Percentiles rank a stretch among this genome's conserved stretches.
Evolutionary conservation across 202 grass and related monocot genomes (phyloP).

Genomic region (Digitaria exilis): DNA sequence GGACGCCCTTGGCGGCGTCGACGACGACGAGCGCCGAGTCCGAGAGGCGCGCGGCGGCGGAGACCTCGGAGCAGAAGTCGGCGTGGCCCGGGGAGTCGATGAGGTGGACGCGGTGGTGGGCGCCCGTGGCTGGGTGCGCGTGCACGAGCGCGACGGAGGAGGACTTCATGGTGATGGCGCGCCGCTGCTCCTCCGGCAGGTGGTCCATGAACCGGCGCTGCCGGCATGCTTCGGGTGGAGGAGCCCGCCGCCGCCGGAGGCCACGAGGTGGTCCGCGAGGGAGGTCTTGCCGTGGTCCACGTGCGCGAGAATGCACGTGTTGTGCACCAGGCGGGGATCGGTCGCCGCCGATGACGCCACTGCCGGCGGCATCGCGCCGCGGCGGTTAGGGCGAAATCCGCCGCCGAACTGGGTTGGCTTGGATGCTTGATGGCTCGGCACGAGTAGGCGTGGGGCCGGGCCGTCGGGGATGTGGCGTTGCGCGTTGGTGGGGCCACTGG

Average conservation of each 20-base stretch:
- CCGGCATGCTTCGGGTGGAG: conserved; percentile 84
- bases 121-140: neutral
- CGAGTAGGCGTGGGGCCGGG: neutral
- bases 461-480: no score
- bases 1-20: conserved; percentile 86
- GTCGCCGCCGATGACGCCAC: conserved; percentile 4
- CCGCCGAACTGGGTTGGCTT: neutral
- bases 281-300: conserved; percentile 95
- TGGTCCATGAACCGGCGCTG: conserved; percentile 82
- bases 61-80: conserved; percentile 97
- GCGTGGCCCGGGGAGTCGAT: conserved; percentile 98
- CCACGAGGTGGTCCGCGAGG: conserved; percentile 92
- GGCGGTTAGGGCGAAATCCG: conserved; percentile 13
- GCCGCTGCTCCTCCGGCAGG: conserved; percentile 86
- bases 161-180: conserved; percentile 97
- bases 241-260: conserved; percentile 72
- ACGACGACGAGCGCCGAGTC: conserved; percentile 81
- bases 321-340: conserved; percentile 53
- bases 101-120: conserved; percentile 72
- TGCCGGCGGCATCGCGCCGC: conserved; percentile 32
- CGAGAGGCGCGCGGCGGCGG: conserved; percentile 78
- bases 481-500: neutral
- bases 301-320: conserved; percentile 94
- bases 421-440: neutral
- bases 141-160: conserved; percentile 61